These are phyloP conservation scores for Citrus glauca DNA, from an alignment of 345 rosid species.

Conservation along the genomic window DNA sequence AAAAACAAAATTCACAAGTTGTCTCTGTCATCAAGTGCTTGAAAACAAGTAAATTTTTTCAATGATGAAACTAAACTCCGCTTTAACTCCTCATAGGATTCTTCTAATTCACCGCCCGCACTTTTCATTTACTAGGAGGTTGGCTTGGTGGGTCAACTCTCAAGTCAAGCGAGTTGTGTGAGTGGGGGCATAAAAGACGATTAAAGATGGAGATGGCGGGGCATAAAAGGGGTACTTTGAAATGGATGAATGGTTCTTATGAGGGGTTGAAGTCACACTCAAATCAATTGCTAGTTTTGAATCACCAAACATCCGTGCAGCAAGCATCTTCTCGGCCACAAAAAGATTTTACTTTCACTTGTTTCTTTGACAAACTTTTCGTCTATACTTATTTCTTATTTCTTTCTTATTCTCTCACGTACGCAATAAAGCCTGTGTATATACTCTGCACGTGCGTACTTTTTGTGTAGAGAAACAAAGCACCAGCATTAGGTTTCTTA, in stretches of 20 bases:
- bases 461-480: background rate
- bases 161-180: background rate
- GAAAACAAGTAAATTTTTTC: background rate
- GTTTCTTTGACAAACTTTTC: conserved; percentile 14
- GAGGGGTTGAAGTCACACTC: conserved; percentile 5
- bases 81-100: conserved; percentile 53
- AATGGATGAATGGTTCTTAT: background rate
- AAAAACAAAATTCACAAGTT: conserved; percentile 1
- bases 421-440: background rate
- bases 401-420: conserved; percentile 2
- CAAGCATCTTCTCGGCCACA: conserved; percentile 8
- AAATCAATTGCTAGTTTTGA: background rate
- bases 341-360: conserved; percentile 23
- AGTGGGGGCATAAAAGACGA: conserved; percentile 21
- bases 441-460: conserved; percentile 10
- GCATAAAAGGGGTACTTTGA: conserved; percentile 10
- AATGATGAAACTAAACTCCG: conserved; percentile 18
- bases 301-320: conserved; percentile 14
- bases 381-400: background rate
- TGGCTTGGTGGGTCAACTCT: conserved; percentile 14
- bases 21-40: conserved; percentile 26
- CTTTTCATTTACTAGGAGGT: conserved; percentile 10
- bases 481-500: too few relatives aligned
- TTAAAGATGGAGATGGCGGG: conserved; percentile 14
- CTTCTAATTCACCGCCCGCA: conserved; percentile 30